Conservation (phyloP, 805 yeast species). For the Candida verbasci region DNA sequence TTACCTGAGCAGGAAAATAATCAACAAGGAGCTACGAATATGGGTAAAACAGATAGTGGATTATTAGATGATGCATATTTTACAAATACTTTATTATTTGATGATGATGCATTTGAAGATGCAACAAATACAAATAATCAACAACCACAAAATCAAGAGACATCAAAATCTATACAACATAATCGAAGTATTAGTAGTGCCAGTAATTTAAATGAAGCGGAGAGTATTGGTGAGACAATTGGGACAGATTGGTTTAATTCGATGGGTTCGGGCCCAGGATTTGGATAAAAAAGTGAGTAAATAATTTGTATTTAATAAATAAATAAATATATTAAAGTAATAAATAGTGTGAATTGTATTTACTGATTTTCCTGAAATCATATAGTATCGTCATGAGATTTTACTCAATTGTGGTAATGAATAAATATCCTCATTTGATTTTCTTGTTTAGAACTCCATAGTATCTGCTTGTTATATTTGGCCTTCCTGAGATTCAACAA, state of each 20-base stretch:
- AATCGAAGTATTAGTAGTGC: slow-evolving; percentile 3
- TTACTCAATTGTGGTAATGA: no score
- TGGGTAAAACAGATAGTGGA: background rate
- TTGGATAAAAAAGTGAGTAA: no score
- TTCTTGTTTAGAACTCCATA: slow-evolving; percentile 3
- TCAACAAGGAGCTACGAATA: background rate
- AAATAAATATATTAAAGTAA: no score
- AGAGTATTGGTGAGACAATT: slow-evolving; percentile 6
- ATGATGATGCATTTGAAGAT: slow-evolving; percentile 2
- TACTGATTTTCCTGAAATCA: no score
- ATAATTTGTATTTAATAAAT: no score
- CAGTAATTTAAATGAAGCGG: slow-evolving; percentile 5
- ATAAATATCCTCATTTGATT: background rate
- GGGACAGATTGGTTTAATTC: slow-evolving; percentile 26
- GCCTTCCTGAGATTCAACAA: background rate
- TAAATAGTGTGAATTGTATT: no score
- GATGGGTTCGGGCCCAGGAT: slow-evolving; percentile 32
- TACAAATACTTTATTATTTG: background rate
- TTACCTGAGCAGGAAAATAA: slow-evolving; percentile 6
- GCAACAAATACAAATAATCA: slow-evolving; percentile 2
- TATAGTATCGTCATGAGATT: no score
- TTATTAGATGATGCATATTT: slow-evolving; percentile 6
- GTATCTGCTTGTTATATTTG: background rate
- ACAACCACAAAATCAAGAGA: slow-evolving; percentile 6
- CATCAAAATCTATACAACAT: no score